Base-by-base conservation (phyloP, 1,284 basidiomycete genomes). In the Leccinum pachyderme region DNA sequence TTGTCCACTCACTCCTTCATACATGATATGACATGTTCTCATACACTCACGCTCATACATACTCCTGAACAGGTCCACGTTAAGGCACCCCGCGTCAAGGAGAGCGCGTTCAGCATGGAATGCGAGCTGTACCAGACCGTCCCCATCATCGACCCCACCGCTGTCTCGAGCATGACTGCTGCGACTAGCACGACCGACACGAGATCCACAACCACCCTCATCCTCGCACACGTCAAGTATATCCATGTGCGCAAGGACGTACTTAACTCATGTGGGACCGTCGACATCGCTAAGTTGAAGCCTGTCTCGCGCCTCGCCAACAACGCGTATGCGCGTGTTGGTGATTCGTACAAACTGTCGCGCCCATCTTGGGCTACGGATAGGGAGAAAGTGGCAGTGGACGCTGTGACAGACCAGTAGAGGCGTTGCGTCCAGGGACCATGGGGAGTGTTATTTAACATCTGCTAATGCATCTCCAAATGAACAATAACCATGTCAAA, bases 21-120 rank as follows among this genome's bases (percentile, higher is more conserved):
- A 1, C 28, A 3, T n/a, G 2, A 6, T 7, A 18, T 18, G 18
- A 18, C 18, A 18, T 18, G 7, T 1, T 8, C 18, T 32, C 35
- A 18, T n/a, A 9, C 9, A 15, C 3, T 37, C 35, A 9, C n/a
- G 18, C 8, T 66, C 53, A 3, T 15, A 4, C 2, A 7, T 43
- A 2, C 29, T 2, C 22, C n/a, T 6, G 53, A 11, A 12, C 44
- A 81, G 80, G 70, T 75, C 24, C 72, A 77, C 43, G 79, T 88
- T 49, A 81, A 82, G 63, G 77, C 86, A 7, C 76, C 87, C 8
- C 74, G 87, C 28, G 86, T 89, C 22, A 84, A 79, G 58, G 89
- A 91, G 68, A 82, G 84, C 49, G 84, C 82, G 0, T 86, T 89
- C 66, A 79, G 79, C 47, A 83, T 89, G 82, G 87, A 89, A 70